Evolutionary conservation across 768 basidiomycete species (phyloP).

Genomic region (Tulasnella sp.): DNA sequence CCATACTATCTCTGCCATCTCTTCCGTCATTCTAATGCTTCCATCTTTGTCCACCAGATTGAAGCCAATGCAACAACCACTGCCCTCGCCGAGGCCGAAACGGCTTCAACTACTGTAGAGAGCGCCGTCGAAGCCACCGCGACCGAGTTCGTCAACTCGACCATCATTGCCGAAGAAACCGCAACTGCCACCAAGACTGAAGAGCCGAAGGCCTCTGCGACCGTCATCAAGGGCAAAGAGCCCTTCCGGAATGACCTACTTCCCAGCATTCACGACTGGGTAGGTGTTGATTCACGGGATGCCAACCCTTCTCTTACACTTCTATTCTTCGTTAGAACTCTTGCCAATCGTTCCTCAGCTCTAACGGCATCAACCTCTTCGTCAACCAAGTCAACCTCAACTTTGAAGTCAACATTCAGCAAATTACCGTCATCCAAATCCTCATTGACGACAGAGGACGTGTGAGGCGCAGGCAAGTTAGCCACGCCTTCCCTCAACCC

Average conservation of each 20-base stretch:
- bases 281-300: neutral
- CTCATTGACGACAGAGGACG: neutral
- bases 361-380: neutral
- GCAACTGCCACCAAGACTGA: neutral
- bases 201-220: neutral
- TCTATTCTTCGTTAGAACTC: neutral
- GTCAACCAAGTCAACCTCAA: neutral
- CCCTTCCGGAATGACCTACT: neutral
- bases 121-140: neutral
- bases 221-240: neutral
- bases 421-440: neutral
- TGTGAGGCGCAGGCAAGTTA: neutral
- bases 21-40: neutral
- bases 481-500: conserved; percentile 6
- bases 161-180: neutral
- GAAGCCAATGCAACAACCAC: neutral
- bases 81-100: neutral
- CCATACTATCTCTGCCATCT: neutral
- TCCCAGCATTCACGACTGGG: neutral
- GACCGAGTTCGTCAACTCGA: neutral
- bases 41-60: neutral
- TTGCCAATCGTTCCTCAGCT: neutral
- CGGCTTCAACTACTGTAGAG: neutral
- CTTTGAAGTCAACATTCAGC: neutral
- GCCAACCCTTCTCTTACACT: neutral